Conservation (phyloP, 805 yeast species). For the Starmerella cellae region DNA sequence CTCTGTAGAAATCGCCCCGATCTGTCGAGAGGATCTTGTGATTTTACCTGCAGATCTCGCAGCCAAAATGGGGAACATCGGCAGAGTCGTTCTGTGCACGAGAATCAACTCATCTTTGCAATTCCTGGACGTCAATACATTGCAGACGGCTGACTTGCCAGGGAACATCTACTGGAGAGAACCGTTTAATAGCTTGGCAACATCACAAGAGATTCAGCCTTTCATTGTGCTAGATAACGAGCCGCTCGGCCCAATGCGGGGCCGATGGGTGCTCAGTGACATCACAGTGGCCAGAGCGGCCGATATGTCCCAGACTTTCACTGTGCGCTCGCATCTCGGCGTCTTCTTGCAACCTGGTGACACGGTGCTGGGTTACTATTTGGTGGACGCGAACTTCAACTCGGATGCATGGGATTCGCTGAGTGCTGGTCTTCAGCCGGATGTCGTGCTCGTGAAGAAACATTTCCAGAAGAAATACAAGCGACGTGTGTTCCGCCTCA, state of each 20-base stretch:
- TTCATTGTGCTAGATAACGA: slow-evolving; percentile 82
- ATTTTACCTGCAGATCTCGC: slow-evolving; percentile 75
- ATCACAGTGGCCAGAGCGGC: slow-evolving; percentile 67
- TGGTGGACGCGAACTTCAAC: slow-evolving; percentile 71
- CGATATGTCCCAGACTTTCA: slow-evolving; percentile 66
- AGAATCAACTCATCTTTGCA: slow-evolving; percentile 67
- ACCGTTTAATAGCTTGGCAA: slow-evolving; percentile 63
- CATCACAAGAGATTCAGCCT: slow-evolving; percentile 51
- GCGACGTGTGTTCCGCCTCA: slow-evolving; percentile 75
- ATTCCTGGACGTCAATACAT: slow-evolving; percentile 65
- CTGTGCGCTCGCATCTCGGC: slow-evolving; percentile 77
- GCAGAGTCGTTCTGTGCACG: slow-evolving; percentile 70
- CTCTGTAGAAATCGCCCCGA: slow-evolving; percentile 84
- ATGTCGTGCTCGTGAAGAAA: slow-evolving; percentile 80
- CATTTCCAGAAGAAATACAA: slow-evolving; percentile 66
- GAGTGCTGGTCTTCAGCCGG: slow-evolving; percentile 35
- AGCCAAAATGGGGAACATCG: slow-evolving; percentile 61
- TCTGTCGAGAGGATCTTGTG: slow-evolving; percentile 86
- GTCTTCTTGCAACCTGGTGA: slow-evolving; percentile 90
- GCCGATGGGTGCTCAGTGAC: slow-evolving; percentile 73
- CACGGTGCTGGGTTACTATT: slow-evolving; percentile 73
- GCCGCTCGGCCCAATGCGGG: slow-evolving; percentile 68
- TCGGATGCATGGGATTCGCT: slow-evolving; percentile 32
- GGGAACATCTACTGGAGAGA: slow-evolving; percentile 65
- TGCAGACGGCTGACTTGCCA: slow-evolving; percentile 63